phyloP scores from a whole-genome alignment of 192 early-diverging fungal genomes.

The Backusella tarrabulga region DNA sequence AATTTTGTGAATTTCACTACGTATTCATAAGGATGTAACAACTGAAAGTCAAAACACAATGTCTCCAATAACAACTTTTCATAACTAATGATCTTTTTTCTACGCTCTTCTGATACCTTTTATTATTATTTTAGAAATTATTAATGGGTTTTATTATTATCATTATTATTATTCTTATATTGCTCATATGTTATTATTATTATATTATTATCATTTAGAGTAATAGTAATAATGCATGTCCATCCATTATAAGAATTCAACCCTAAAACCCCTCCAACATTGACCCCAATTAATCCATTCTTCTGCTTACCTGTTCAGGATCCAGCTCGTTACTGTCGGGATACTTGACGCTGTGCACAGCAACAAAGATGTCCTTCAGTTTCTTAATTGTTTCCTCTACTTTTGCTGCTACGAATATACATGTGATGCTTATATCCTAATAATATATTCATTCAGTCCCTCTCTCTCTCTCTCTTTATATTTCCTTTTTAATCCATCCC shows the following conservation, averaged over 20 bases:
- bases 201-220: background rate
- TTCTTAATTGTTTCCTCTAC: conserved; percentile 88
- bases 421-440: conserved; percentile 62
- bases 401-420: conserved; percentile 80
- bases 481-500: background rate
- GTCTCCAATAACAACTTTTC: conserved; percentile 78
- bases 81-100: conserved; percentile 57
- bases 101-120: conserved; percentile 66
- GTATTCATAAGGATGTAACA: conserved; percentile 67
- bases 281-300: background rate
- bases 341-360: conserved; percentile 51
- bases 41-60: conserved; percentile 81
- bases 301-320: conserved; percentile 45
- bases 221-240: background rate
- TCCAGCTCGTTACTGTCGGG: conserved; percentile 53
- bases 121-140: conserved; percentile 5
- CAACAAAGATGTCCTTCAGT: conserved; percentile 74
- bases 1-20: conserved; percentile 72
- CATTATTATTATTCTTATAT: background rate
- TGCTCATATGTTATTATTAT: conserved; percentile 14
- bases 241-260: background rate
- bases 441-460: background rate
- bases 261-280: background rate
- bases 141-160: background rate
- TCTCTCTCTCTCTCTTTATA: background rate